Conservation (phyloP, 108 stramenopile genomes). For the Hondaea fermentalgiana region DNA sequence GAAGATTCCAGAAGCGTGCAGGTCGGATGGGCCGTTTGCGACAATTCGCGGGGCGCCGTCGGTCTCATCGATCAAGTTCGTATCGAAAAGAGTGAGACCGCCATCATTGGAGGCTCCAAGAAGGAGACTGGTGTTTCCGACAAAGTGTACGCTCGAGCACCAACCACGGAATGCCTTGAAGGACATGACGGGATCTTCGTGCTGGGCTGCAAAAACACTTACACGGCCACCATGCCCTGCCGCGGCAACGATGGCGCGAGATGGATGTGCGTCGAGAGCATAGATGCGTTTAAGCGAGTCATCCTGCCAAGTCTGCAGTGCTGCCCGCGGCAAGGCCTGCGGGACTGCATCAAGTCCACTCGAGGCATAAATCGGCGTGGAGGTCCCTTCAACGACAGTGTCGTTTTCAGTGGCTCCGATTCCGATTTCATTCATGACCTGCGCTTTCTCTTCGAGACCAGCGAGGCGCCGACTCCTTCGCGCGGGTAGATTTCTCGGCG, state of each 20-base stretch:
- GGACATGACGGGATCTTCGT: neutral
- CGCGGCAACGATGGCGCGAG: neutral
- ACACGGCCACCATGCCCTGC: neutral
- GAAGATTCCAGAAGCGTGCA: neutral
- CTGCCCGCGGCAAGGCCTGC: neutral
- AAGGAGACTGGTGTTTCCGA: neutral
- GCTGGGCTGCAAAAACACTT: neutral
- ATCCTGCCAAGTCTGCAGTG: neutral
- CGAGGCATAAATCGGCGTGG: neutral
- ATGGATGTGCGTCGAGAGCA: neutral
- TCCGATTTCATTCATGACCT: too few species aligned
- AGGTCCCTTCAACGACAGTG: too few species aligned
- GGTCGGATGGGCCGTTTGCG: neutral
- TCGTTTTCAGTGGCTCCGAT: too few species aligned
- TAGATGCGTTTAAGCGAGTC: neutral
- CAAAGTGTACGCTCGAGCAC: neutral
- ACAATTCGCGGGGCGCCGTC: neutral
- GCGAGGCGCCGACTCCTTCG: too few species aligned
- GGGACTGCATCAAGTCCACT: neutral
- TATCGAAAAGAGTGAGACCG: neutral
- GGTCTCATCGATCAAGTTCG: neutral
- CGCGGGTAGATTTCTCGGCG: too few species aligned
- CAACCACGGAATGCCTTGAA: neutral
- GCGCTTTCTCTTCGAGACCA: too few species aligned
- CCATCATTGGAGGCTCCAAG: neutral